These are phyloP conservation scores for Xylaria grammica DNA, from an alignment of 495 filamentous ascomycete species.

Conservation along the genomic window DNA sequence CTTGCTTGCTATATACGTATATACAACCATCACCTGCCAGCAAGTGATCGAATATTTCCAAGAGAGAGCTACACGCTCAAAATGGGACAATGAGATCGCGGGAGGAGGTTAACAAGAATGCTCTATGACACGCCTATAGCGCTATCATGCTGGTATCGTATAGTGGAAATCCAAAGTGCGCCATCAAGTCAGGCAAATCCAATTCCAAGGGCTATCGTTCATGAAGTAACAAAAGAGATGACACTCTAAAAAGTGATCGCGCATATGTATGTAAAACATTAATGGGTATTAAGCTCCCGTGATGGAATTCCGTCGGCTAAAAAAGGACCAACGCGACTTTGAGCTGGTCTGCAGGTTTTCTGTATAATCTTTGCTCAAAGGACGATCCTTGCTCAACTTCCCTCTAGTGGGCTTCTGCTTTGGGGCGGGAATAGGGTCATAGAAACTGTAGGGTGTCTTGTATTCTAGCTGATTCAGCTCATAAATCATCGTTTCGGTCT, in stretches of 20 bases:
- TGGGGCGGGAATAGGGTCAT: background rate
- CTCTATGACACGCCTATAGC: background rate
- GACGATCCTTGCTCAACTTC: constrained; percentile 16
- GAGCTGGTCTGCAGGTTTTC: background rate
- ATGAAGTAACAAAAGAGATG: background rate
- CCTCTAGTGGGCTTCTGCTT: constrained; percentile 7
- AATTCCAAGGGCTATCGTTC: background rate
- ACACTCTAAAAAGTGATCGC: background rate
- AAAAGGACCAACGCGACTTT: constrained; percentile 21
- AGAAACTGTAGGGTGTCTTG: background rate
- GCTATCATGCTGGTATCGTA: background rate
- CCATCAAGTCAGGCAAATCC: background rate
- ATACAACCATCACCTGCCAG: too few species aligned
- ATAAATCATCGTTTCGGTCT: constrained; percentile 13
- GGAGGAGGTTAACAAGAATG: background rate
- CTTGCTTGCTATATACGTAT: too few species aligned
- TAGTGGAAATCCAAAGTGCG: background rate
- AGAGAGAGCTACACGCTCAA: background rate
- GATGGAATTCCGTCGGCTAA: constrained; percentile 14
- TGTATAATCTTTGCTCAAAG: constrained; percentile 2
- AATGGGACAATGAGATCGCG: background rate
- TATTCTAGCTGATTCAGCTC: constrained; percentile 10
- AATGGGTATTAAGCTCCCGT: background rate
- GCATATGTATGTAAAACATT: background rate
- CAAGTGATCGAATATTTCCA: background rate